Evolutionary conservation across 2,329 filamentous ascomycete genomes (phyloP).

Genomic region (Nigrospora sphaerica): DNA sequence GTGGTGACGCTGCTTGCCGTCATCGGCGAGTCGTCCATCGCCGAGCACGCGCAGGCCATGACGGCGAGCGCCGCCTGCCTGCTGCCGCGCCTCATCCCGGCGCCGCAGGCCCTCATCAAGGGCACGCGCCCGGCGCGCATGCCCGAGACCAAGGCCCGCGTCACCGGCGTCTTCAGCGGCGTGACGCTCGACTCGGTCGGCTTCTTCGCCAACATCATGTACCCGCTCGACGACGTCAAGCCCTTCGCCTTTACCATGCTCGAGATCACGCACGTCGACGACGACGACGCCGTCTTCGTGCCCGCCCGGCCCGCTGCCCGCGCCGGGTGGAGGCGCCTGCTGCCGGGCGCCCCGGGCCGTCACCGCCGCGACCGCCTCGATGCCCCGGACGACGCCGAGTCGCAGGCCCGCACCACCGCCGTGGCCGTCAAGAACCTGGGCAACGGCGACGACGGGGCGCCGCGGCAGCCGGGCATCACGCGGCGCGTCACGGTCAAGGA

Average conservation of each 20-base stretch:
- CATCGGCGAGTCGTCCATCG: conserved; percentile 53
- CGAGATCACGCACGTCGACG: conserved; percentile 37
- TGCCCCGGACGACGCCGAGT: conserved; percentile 5
- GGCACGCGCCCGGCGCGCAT: conserved; percentile 46
- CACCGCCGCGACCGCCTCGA: not conserved
- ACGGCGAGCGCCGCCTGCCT: conserved; percentile 51
- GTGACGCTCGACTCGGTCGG: conserved; percentile 47
- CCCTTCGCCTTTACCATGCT: conserved; percentile 41
- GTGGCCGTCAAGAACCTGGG: conserved; percentile 8
- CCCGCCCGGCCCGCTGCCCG: too few species aligned
- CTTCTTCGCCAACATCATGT: conserved; percentile 56
- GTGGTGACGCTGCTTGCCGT: conserved; percentile 57
- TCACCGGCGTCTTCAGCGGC: conserved; percentile 53
- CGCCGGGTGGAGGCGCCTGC: too few species aligned
- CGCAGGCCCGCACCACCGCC: conserved; percentile 3
- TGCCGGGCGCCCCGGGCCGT: not conserved
- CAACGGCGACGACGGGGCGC: conserved; percentile 15
- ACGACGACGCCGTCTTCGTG: conserved; percentile 10
- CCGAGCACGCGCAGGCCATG: conserved; percentile 50
- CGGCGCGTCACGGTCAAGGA: conserved; percentile 29
- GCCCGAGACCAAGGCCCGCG: conserved; percentile 45
- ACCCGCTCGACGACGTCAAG: conserved; percentile 42
- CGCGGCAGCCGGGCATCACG: conserved; percentile 13
- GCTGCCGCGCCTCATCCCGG: conserved; percentile 53
- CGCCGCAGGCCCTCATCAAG: conserved; percentile 55